These are phyloP conservation scores for Aureobasidium uvarum DNA, from an alignment of 2,329 filamentous ascomycete species.

Conservation along the genomic window DNA sequence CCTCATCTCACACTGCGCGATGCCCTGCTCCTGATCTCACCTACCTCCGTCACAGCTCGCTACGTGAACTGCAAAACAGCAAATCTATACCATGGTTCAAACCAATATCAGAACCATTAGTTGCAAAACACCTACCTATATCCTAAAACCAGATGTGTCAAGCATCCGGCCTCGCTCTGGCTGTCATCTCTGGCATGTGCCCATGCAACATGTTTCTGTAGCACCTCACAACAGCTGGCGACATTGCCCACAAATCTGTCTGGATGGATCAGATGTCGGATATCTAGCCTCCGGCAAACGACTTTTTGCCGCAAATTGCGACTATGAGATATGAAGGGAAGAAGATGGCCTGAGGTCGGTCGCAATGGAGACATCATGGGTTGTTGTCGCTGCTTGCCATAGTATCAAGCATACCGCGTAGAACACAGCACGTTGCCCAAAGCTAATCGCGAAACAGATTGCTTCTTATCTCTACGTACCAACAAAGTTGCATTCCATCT, in stretches of 20 bases:
- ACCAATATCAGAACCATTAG: background rate
- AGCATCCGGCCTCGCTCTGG: background rate
- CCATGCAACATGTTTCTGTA: background rate
- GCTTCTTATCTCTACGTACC: conserved; percentile 16
- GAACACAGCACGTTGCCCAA: background rate
- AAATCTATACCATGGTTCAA: background rate
- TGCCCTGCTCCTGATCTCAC: background rate
- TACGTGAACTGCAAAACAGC: background rate
- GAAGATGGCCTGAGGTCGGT: background rate
- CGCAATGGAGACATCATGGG: background rate
- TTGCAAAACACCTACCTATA: background rate
- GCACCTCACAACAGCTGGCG: background rate
- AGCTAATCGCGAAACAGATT: conserved; percentile 6
- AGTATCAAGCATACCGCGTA: background rate
- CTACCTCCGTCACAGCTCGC: background rate
- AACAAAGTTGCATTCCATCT: background rate
- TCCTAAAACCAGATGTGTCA: background rate
- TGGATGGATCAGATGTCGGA: background rate
- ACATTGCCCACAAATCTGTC: background rate
- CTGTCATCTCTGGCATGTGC: background rate
- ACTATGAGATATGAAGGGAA: background rate
- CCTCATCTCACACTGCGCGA: background rate
- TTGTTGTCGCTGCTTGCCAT: background rate
- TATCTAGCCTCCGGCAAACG: too few species aligned
- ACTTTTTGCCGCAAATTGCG: background rate